phyloP scores from a whole-genome alignment of 169 alveolate species.

The Cryptosporidium canis region DNA sequence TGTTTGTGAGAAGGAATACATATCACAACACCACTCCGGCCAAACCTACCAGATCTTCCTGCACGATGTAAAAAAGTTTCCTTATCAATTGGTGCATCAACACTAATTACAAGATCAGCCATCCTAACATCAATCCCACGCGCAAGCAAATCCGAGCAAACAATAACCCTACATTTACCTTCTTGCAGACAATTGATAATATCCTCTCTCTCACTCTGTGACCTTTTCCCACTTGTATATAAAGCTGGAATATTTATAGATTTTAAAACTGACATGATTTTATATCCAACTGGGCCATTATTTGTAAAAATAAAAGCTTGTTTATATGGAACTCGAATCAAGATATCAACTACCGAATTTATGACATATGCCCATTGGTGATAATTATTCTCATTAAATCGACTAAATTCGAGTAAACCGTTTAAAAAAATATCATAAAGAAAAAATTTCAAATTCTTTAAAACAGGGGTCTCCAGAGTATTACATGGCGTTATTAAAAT shows the following conservation, averaged over 20 bases:
- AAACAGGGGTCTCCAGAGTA: conserved; percentile 21
- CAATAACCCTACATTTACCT: conserved; percentile 79
- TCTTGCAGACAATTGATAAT: conserved; percentile 44
- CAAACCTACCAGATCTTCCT: conserved; percentile 89
- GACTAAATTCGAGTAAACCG: neutral
- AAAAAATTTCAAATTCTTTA: conserved; percentile 15
- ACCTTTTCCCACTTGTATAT: conserved; percentile 75
- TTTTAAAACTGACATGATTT: conserved; percentile 57
- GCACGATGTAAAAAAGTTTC: conserved; percentile 89
- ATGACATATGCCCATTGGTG: conserved; percentile 22
- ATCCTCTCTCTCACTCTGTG: conserved; percentile 75
- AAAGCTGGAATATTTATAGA: conserved; percentile 46
- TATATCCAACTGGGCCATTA: conserved; percentile 74
- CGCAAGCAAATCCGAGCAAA: conserved; percentile 90
- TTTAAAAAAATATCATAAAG: conserved; percentile 6
- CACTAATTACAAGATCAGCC: conserved; percentile 88
- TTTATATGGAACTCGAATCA: conserved; percentile 65
- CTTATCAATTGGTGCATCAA: conserved; percentile 86
- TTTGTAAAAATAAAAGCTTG: conserved; percentile 78
- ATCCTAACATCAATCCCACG: conserved; percentile 89
- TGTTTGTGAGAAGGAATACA: conserved; percentile 72
- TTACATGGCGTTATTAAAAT: neutral
- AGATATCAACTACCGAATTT: conserved; percentile 41
- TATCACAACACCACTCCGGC: conserved; percentile 85
- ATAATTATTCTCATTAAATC: conserved; percentile 23